A percentile compares a stretch with the other conserved stretches of the same genome.
These are phyloP conservation scores for Colletotrichum sp. DNA, from an alignment of 2,329 filamentous ascomycete species.

Conservation along the genomic window DNA sequence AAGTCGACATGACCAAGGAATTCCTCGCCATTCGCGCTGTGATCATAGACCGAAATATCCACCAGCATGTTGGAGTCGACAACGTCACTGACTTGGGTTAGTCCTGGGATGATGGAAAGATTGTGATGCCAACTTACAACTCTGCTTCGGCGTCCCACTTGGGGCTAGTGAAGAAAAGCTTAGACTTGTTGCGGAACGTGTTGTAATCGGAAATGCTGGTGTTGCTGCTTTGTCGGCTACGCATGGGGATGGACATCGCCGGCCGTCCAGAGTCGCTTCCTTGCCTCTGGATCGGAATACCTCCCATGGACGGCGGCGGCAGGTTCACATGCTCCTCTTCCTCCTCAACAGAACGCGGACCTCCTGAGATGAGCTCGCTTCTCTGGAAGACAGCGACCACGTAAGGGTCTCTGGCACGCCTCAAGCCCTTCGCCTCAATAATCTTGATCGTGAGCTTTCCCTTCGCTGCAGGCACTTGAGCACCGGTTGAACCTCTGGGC, in stretches of 20 bases:
- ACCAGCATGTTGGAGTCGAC: conserved; percentile 89
- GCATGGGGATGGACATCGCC: conserved; percentile 94
- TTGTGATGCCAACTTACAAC: conserved; percentile 70
- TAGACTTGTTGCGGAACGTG: conserved; percentile 64
- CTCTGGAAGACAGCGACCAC: conserved; percentile 97
- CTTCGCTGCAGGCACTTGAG: conserved; percentile 74
- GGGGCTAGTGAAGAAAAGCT: conserved; percentile 75
- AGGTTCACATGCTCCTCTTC: conserved; percentile 62
- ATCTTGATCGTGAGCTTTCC: conserved; percentile 93
- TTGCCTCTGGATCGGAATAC: conserved; percentile 69
- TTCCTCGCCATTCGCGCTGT: conserved; percentile 77
- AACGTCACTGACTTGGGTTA: conserved; percentile 73
- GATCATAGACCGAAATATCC: conserved; percentile 93
- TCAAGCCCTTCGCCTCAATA: conserved; percentile 80
- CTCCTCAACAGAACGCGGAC: conserved; percentile 70
- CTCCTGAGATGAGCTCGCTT: conserved; percentile 93
- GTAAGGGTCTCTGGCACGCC: conserved; percentile 87
- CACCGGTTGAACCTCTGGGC: conserved; percentile 52
- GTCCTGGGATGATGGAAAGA: background rate
- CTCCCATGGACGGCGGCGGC: conserved; percentile 53
- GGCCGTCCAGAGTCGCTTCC: conserved; percentile 82
- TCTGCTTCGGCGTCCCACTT: conserved; percentile 95
- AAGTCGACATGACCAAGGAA: conserved; percentile 92
- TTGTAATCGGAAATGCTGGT: conserved; percentile 78
- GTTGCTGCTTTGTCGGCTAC: conserved; percentile 94